Evolutionary conservation across 768 basidiomycete genomes (phyloP).

Genomic region (Tylopilus subfusipes): DNA sequence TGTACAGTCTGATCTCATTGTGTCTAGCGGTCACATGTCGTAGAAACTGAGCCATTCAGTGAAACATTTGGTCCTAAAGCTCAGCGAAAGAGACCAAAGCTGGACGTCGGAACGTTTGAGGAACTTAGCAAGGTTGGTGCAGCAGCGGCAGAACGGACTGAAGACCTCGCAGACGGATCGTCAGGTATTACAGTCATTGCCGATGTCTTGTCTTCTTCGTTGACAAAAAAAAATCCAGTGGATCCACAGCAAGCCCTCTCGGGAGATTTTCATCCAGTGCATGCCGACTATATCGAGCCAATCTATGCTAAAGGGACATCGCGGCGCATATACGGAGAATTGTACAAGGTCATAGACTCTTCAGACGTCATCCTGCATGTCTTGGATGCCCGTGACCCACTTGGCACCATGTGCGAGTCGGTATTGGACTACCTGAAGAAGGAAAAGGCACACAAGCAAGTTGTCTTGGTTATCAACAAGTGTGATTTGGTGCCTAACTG

Average conservation of each 20-base stretch:
- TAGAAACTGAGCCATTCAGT: slow-evolving; percentile 91
- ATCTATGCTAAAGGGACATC: slow-evolving; percentile 96
- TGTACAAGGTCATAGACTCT: slow-evolving; percentile 99
- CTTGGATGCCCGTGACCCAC: slow-evolving; percentile 90
- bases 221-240: slow-evolving; percentile 10
- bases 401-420: slow-evolving; percentile 93
- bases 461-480: slow-evolving; percentile 96
- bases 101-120: slow-evolving; percentile 89
- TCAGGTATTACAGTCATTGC: slow-evolving; percentile 37
- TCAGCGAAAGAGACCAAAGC: slow-evolving; percentile 82
- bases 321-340: slow-evolving; percentile 91
- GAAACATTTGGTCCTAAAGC: slow-evolving; percentile 97
- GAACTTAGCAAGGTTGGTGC: slow-evolving; percentile 72
- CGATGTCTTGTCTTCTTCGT: not conserved
- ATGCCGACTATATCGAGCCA: slow-evolving; percentile 82
- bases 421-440: slow-evolving; percentile 91
- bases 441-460: slow-evolving; percentile 96
- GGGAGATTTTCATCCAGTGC: slow-evolving; percentile 51
- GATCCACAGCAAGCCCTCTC: slow-evolving; percentile 7
- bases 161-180: slow-evolving; percentile 37
- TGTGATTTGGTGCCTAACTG: slow-evolving; percentile 98
- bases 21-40: slow-evolving; percentile 79
- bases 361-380: slow-evolving; percentile 96
- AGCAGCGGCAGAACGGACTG: slow-evolving; percentile 49
- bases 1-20: not conserved